Evolutionary conservation across 1,139 yeast species (phyloP).

Genomic region (Ogataea hybrid): DNA sequence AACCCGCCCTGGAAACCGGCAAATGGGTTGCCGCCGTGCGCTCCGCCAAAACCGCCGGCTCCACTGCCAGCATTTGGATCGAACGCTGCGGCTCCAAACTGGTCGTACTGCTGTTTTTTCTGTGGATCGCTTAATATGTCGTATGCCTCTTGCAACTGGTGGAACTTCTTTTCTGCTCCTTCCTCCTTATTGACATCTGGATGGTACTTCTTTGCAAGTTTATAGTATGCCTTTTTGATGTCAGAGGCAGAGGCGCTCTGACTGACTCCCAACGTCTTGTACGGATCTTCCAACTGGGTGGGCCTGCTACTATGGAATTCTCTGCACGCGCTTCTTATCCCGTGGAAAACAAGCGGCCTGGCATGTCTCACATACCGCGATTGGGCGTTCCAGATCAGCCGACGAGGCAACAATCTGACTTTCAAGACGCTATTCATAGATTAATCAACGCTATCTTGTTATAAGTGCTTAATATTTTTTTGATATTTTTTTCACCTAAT

Average conservation of each 20-base stretch:
- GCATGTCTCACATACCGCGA: background rate
- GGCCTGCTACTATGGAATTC: constrained; percentile 28
- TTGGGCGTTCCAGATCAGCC: background rate
- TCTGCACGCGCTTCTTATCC: constrained; percentile 5
- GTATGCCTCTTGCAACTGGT: constrained; percentile 90
- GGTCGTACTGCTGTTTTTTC: constrained; percentile 88
- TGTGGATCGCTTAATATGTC: constrained; percentile 86
- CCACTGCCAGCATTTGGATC: constrained; percentile 53
- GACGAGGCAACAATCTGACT: constrained; percentile 1
- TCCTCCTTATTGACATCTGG: constrained; percentile 95
- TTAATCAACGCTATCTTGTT: background rate
- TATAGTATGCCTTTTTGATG: constrained; percentile 91
- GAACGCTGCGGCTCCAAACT: constrained; percentile 86
- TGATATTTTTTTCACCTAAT: constrained; percentile 2
- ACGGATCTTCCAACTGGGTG: constrained; percentile 61
- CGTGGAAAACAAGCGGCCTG: background rate
- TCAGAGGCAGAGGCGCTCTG: constrained; percentile 72
- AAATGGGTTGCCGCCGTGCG: constrained; percentile 38
- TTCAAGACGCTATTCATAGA: constrained; percentile 4
- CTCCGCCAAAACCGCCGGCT: constrained; percentile 39
- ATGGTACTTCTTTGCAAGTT: constrained; percentile 89
- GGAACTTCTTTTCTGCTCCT: constrained; percentile 85
- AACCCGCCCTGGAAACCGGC: constrained; percentile 22
- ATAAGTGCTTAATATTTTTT: background rate
- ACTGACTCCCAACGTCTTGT: constrained; percentile 75